A percentile compares a stretch with the other conserved stretches of the same genome.
Conservation (phyloP, 129 eudicot species). For the Glebionis coronaria region DNA sequence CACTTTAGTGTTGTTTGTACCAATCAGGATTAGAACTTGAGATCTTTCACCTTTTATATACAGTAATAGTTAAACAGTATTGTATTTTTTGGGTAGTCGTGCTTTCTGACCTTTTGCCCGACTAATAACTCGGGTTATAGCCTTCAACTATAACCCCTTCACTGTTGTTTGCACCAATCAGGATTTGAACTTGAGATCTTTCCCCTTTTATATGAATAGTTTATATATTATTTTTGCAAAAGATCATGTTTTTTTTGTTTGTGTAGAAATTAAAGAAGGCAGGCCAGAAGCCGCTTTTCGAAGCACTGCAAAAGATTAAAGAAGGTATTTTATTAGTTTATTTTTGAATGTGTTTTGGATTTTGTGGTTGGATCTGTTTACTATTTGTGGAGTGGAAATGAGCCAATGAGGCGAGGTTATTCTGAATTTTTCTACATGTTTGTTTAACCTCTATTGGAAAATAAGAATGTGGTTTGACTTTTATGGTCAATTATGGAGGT, state of each 20-base stretch:
- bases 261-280: conserved; percentile 50
- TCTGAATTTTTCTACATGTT: too few relatives aligned
- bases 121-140: too few relatives aligned
- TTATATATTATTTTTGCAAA: neutral
- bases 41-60: too few relatives aligned
- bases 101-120: too few relatives aligned
- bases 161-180: too few relatives aligned
- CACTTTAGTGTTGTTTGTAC: too few relatives aligned
- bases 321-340: conserved; percentile 38
- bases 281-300: conserved; percentile 55
- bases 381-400: neutral
- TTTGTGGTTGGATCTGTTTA: neutral
- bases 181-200: too few relatives aligned
- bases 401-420: neutral
- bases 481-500: neutral
- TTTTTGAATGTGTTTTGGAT: neutral
- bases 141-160: too few relatives aligned
- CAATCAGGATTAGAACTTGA: too few relatives aligned
- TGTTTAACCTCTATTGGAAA: too few relatives aligned
- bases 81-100: too few relatives aligned
- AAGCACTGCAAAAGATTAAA: conserved; percentile 67
- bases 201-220: neutral
- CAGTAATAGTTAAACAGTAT: too few relatives aligned
- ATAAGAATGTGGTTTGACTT: neutral
- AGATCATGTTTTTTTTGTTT: neutral